These are phyloP conservation scores for Phytophthora uliginosa DNA, from an alignment of 352 stramenopile genomes.

Conservation along the genomic window DNA sequence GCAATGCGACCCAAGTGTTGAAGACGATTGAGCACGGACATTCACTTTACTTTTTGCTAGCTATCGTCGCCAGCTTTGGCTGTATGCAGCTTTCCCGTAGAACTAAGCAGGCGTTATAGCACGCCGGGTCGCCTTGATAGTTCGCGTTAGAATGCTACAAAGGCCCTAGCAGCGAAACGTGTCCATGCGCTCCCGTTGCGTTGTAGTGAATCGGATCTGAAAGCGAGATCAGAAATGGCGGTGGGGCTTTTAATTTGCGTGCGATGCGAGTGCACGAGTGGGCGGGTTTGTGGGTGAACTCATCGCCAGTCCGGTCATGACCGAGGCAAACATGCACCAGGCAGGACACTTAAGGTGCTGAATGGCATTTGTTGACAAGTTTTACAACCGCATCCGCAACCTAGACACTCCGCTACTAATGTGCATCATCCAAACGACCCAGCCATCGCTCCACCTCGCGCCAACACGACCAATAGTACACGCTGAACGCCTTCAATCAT, in stretches of 20 bases:
- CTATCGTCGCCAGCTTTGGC: neutral
- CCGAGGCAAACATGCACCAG: neutral
- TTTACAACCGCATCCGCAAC: neutral
- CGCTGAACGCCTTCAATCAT: neutral
- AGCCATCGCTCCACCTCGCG: too few relatives aligned
- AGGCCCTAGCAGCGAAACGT: neutral
- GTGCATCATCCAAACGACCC: too few relatives aligned
- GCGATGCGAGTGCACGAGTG: neutral
- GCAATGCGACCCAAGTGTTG: neutral
- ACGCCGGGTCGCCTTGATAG: neutral
- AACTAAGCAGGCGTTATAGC: conserved; percentile 1
- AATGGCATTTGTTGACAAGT: neutral
- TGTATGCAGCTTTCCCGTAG: neutral
- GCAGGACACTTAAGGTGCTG: neutral
- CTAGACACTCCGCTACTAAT: neutral
- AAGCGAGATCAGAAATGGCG: neutral
- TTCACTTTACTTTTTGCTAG: conserved; percentile 7
- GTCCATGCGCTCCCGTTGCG: neutral
- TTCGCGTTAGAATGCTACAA: neutral
- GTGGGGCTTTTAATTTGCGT: neutral
- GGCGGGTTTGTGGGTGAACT: too few relatives aligned
- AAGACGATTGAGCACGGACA: conserved; percentile 7
- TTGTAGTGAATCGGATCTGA: neutral
- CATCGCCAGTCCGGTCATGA: neutral
- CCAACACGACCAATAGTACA: neutral